Evolutionary conservation across 768 basidiomycete species (phyloP), one percentile per base, ranked within the genome.

Genomic region (Mycena kentingensis): DNA sequence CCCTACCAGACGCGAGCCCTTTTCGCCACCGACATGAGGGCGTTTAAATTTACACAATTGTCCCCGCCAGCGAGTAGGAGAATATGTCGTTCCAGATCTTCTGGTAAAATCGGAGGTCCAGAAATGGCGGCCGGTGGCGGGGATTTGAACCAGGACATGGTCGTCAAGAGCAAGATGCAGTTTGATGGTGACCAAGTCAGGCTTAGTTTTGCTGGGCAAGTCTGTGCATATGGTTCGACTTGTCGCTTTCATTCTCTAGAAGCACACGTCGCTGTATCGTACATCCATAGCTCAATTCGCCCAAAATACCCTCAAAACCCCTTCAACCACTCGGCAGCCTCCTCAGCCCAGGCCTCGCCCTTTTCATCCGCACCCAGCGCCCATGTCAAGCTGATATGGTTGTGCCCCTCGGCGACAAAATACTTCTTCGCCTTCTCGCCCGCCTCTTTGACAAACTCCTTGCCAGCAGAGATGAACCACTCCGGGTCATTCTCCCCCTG

Each of bases 351-450:
- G n/a, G n/a, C n/a, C n/a, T n/a, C n/a, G n/a, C n/a, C n/a, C n/a
- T n/a, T n/a, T n/a, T n/a, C n/a, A n/a, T 47, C 53, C 6, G 47
- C 49, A 4, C 35, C 26, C 11, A 54, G 41, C 26, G 53, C 53
- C 31, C 2, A 36, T 19, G 46, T 25, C 8, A 37, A 29, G 22
- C 47, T 54, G 31, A 54, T 38, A 13, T 54, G 53, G 28, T 54
- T 54, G 24, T 54, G 47, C 15, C 39, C 53, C 27, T 54, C 11
- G 3, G 47, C 53, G 0, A 44, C 3, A 6, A 54, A 43, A 2
- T 31, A 27, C 16, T 22, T 18, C 8, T 42, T 25, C 32, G 7
- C 49, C 44, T 34, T 39, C 37, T 51, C 43, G 2, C 4, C 41
- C 16, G 44, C n/a, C 4, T 22, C 41, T 15, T 13, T 22, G 47